phyloP scores from a whole-genome alignment of 2,329 filamentous ascomycete genomes.

The Neophaeococcomyces aloes region DNA sequence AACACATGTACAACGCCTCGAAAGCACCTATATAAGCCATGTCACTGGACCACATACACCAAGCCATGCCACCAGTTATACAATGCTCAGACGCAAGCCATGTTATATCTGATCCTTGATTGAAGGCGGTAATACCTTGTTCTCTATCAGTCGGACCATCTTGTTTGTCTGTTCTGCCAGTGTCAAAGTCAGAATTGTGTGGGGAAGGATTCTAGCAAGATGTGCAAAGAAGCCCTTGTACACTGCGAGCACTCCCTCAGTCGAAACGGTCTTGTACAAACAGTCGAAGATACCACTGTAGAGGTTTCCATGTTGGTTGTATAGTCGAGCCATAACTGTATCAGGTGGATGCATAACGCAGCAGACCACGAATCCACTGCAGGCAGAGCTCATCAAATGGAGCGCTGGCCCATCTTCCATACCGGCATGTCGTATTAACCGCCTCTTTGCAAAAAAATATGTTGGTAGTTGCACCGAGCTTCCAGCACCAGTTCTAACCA shows the following conservation, averaged over 20 bases:
- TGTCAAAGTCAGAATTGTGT: conserved; percentile 86
- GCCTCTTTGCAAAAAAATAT: conserved; percentile 93
- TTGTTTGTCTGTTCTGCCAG: conserved; percentile 97
- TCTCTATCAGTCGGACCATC: conserved; percentile 69
- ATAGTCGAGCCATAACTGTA: conserved; percentile 96
- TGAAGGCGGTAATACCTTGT: conserved; percentile 40
- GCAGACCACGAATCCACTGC: conserved; percentile 91
- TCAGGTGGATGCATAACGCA: conserved; percentile 98
- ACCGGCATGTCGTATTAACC: conserved; percentile 67
- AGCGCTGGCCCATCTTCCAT: conserved; percentile 86
- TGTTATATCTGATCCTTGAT: conserved; percentile 34
- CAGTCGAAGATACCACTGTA: conserved; percentile 92
- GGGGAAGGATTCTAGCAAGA: conserved; percentile 82
- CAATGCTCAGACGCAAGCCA: not conserved
- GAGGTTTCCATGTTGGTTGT: conserved; percentile 97
- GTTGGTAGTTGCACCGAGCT: conserved; percentile 94
- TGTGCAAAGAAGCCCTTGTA: conserved; percentile 98
- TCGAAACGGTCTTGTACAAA: conserved; percentile 77
- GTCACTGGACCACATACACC: not conserved
- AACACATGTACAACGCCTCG: too few relatives aligned
- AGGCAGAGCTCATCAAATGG: conserved; percentile 78
- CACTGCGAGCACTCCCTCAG: conserved; percentile 81
- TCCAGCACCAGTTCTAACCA: conserved; percentile 92
- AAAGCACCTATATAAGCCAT: too few relatives aligned
- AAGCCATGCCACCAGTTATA: not conserved